These are phyloP conservation scores for Gigaspora rosea DNA, from an alignment of 192 early-diverging fungal genomes.

Conservation along the genomic window DNA sequence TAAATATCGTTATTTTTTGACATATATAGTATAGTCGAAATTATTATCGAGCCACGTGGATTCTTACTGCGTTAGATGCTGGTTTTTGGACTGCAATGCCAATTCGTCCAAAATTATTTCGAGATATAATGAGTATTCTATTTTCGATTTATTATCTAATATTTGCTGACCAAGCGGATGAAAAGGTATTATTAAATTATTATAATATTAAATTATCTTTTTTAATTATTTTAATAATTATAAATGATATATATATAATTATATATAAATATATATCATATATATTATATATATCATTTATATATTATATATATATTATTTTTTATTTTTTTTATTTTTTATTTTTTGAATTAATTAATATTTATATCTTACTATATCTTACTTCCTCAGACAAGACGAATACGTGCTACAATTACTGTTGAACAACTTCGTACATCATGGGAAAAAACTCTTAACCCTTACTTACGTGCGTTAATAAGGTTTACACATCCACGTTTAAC, in stretches of 20 bases:
- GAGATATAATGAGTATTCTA: slow-evolving; percentile 75
- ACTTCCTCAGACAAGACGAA: slow-evolving; percentile 58
- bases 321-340: too few species aligned
- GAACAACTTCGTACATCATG: slow-evolving; percentile 88
- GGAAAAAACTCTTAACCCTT: slow-evolving; percentile 83
- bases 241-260: neutral
- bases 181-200: slow-evolving; percentile 67
- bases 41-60: slow-evolving; percentile 90
- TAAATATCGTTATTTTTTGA: neutral
- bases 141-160: slow-evolving; percentile 85
- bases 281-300: too few species aligned
- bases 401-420: slow-evolving; percentile 75
- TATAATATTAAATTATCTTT: neutral
- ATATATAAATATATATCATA: neutral
- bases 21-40: slow-evolving; percentile 75
- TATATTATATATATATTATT: too few species aligned
- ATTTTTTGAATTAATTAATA: too few species aligned
- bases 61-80: slow-evolving; percentile 89
- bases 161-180: slow-evolving; percentile 79
- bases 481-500: slow-evolving; percentile 45
- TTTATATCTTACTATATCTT: neutral
- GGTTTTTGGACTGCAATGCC: slow-evolving; percentile 91
- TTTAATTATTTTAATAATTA: neutral
- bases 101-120: slow-evolving; percentile 69
- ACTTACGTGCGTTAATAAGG: slow-evolving; percentile 54